Conservation (phyloP, 2,329 filamentous ascomycete genomes). For the Fusarium sp. region DNA sequence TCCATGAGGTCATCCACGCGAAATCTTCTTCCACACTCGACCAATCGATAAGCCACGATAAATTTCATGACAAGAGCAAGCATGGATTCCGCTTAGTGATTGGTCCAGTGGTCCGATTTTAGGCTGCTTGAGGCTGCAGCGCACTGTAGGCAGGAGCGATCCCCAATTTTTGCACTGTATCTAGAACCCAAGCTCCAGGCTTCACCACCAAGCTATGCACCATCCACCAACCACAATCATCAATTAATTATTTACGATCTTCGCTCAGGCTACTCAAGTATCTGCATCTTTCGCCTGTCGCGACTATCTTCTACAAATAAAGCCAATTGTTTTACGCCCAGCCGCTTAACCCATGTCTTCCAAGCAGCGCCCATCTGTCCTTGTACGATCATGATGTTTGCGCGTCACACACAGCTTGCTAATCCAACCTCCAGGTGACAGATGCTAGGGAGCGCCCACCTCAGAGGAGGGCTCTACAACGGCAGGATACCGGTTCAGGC, state of each 20-base stretch:
- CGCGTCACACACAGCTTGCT: slow-evolving; percentile 24
- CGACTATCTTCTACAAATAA: slow-evolving; percentile 8
- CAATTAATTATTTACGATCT: slow-evolving; percentile 24
- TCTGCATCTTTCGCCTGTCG: slow-evolving; percentile 3
- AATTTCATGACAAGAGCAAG: background rate
- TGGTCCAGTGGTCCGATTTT: background rate
- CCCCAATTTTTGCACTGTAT: background rate
- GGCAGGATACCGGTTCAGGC: slow-evolving; percentile 49
- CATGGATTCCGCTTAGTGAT: background rate
- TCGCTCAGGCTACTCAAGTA: slow-evolving; percentile 15
- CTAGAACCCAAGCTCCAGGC: background rate
- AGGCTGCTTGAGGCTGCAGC: background rate
- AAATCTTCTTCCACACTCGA: background rate
- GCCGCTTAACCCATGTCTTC: slow-evolving; percentile 53
- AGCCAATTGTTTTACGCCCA: background rate
- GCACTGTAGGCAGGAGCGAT: background rate
- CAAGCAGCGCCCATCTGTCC: slow-evolving; percentile 68
- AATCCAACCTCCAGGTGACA: slow-evolving; percentile 49
- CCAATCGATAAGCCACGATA: slow-evolving; percentile 37
- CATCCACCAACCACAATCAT: slow-evolving; percentile 35
- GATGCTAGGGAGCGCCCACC: slow-evolving; percentile 53
- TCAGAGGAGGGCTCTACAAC: slow-evolving; percentile 49
- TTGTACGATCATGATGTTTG: slow-evolving; percentile 58
- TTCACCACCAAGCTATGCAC: slow-evolving; percentile 18
- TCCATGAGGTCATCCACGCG: slow-evolving; percentile 45